These are phyloP conservation scores for Nannizziopsis barbatae DNA, from an alignment of 2,329 filamentous ascomycete genomes.

Conservation along the genomic window DNA sequence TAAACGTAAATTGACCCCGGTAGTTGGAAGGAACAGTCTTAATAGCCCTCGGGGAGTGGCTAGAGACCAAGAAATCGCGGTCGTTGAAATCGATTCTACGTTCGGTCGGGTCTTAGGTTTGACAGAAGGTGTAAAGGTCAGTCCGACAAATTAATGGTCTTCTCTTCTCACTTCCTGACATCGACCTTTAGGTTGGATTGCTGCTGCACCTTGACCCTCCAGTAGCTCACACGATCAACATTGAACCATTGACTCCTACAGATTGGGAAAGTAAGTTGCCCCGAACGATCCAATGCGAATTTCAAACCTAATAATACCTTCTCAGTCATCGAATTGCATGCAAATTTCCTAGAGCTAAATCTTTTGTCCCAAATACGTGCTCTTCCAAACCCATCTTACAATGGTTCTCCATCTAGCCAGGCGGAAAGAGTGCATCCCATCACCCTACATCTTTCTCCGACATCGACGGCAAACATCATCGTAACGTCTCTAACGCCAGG, in stretches of 20 bases:
- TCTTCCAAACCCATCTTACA: constrained; percentile 70
- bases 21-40: constrained; percentile 64
- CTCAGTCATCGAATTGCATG: constrained; percentile 81
- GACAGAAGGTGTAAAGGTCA: constrained; percentile 68
- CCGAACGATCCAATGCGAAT: too few species aligned
- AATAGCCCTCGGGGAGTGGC: constrained; percentile 46
- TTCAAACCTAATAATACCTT: constrained; percentile 12
- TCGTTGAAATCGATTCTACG: constrained; percentile 78
- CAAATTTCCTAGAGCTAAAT: constrained; percentile 88
- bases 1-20: constrained; percentile 64
- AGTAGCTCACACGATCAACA: constrained; percentile 85
- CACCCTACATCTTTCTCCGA: constrained; percentile 86
- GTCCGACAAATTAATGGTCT: constrained; percentile 13
- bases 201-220: constrained; percentile 79
- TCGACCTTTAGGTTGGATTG: constrained; percentile 42
- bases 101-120: constrained; percentile 68
- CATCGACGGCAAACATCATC: constrained; percentile 84
- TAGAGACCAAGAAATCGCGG: constrained; percentile 62
- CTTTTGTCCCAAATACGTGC: constrained; percentile 86
- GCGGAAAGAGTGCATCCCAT: constrained; percentile 59
- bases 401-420: constrained; percentile 36
- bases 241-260: constrained; percentile 85
- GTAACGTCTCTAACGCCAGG: constrained; percentile 72
- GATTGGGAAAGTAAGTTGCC: constrained; percentile 71
- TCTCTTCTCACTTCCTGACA: constrained; percentile 18